Conservation (phyloP, 768 basidiomycete genomes). For the Lactarius vividus region DNA sequence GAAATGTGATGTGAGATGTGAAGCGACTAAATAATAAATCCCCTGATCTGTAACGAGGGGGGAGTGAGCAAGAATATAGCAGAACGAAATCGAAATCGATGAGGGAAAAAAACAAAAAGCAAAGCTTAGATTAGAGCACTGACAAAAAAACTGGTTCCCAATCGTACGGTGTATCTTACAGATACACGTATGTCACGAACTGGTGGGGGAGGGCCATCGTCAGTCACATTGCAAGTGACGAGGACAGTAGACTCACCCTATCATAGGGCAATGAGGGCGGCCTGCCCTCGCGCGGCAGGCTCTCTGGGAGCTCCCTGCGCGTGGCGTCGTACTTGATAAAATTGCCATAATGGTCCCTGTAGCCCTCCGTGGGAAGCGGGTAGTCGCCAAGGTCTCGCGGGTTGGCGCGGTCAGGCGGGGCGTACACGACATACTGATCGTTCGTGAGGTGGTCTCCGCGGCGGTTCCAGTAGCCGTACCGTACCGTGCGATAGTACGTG, state of each 20-base stretch:
- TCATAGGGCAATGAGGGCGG: constrained; percentile 57
- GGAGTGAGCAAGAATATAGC: background rate
- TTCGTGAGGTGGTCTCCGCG: constrained; percentile 68
- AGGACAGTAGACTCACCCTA: constrained; percentile 36
- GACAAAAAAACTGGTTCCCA: background rate
- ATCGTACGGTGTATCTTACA: constrained; percentile 3
- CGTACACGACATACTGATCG: constrained; percentile 60
- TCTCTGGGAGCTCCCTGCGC: constrained; percentile 59
- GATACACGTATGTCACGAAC: constrained; percentile 26
- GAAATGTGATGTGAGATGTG: background rate
- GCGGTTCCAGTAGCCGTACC: constrained; percentile 70
- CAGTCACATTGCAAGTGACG: background rate
- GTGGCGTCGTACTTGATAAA: constrained; percentile 41
- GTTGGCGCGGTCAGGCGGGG: constrained; percentile 52
- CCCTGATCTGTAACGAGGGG: background rate
- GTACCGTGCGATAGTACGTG: constrained; percentile 37
- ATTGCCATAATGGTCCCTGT: constrained; percentile 50
- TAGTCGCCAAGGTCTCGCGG: constrained; percentile 61
- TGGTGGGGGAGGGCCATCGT: background rate
- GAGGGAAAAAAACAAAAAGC: background rate
- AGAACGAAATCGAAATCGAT: constrained; percentile 16
- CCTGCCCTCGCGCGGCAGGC: constrained; percentile 55
- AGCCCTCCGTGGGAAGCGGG: constrained; percentile 54
- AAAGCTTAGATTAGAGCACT: constrained; percentile 9
- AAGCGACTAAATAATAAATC: background rate